Percentiles rank a stretch among this genome's conserved stretches.
Conservation (phyloP, 78 protist genomes). For the Creolimax fragrantissima region DNA sequence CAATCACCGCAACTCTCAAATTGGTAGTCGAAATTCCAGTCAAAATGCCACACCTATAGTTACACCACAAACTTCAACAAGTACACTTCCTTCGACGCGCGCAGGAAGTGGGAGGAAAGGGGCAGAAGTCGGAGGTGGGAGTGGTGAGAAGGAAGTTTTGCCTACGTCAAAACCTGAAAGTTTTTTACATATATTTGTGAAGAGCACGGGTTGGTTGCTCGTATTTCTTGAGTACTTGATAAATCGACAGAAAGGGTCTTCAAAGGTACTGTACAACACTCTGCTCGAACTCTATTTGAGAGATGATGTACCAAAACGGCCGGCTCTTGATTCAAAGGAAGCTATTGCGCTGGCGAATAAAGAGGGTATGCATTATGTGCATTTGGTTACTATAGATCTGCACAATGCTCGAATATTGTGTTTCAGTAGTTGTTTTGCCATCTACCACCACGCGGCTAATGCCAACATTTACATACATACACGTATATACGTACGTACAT, state of each 20-base stretch:
- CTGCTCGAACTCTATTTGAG: slow-evolving; percentile 74
- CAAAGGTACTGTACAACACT: slow-evolving; percentile 56
- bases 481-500: neutral
- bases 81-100: too few relatives aligned
- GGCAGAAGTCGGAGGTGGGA: too few relatives aligned
- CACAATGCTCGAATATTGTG: too few relatives aligned
- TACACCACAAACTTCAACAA: too few relatives aligned
- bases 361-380: neutral
- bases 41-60: too few relatives aligned
- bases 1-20: too few relatives aligned
- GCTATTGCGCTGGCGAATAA: neutral
- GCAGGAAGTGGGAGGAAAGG: too few relatives aligned
- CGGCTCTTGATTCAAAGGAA: neutral
- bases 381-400: too few relatives aligned
- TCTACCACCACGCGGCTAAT: too few relatives aligned
- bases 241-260: slow-evolving; percentile 2
- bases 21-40: too few relatives aligned
- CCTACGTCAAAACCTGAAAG: neutral
- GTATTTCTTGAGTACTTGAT: slow-evolving; percentile 63
- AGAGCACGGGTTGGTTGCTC: slow-evolving; percentile 36
- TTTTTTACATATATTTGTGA: neutral
- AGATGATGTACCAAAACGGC: slow-evolving; percentile 19
- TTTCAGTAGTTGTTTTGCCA: too few relatives aligned
- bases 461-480: neutral
- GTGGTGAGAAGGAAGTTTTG: neutral